These are phyloP conservation scores for Cercophora samala DNA, from an alignment of 495 filamentous ascomycete genomes.

Conservation along the genomic window DNA sequence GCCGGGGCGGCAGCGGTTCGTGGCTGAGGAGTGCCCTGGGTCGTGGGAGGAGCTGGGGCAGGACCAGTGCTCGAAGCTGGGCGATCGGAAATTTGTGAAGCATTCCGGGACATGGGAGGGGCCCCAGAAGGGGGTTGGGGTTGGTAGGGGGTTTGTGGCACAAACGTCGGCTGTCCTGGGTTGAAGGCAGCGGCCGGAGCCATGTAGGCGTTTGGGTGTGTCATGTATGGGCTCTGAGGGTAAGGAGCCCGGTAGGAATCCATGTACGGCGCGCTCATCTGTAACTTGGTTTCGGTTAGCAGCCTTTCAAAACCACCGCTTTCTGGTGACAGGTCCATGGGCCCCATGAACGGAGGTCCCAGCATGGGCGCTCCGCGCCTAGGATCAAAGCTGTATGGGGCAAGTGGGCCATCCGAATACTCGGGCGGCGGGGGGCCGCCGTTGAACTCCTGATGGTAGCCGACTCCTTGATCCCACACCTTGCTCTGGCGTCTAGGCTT, in stretches of 20 bases:
- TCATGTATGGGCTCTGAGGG: background rate
- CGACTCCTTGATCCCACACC: slow-evolving; percentile 36
- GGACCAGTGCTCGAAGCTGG: slow-evolving; percentile 77
- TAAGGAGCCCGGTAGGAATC: slow-evolving; percentile 30
- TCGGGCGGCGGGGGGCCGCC: slow-evolving; percentile 23
- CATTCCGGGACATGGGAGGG: slow-evolving; percentile 73
- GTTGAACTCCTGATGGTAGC: slow-evolving; percentile 24
- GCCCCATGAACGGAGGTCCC: slow-evolving; percentile 36
- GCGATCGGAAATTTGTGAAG: slow-evolving; percentile 77
- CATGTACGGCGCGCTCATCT: slow-evolving; percentile 41
- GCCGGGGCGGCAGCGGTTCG: slow-evolving; percentile 52
- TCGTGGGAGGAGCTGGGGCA: slow-evolving; percentile 43
- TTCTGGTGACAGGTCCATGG: slow-evolving; percentile 62
- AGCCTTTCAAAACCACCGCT: slow-evolving; percentile 67
- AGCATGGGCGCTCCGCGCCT: slow-evolving; percentile 34
- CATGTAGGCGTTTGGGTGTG: slow-evolving; percentile 41
- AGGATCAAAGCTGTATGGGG: slow-evolving; percentile 28
- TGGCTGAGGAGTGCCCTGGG: slow-evolving; percentile 46
- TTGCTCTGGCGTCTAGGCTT: slow-evolving; percentile 40
- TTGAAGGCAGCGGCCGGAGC: slow-evolving; percentile 37
- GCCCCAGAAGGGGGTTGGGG: slow-evolving; percentile 51
- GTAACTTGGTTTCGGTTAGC: slow-evolving; percentile 62
- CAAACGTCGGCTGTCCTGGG: slow-evolving; percentile 38
- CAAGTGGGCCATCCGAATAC: slow-evolving; percentile 26
- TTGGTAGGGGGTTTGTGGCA: slow-evolving; percentile 44